phyloP scores from a whole-genome alignment of 1,284 basidiomycete genomes.

The Puccinia coronata region DNA sequence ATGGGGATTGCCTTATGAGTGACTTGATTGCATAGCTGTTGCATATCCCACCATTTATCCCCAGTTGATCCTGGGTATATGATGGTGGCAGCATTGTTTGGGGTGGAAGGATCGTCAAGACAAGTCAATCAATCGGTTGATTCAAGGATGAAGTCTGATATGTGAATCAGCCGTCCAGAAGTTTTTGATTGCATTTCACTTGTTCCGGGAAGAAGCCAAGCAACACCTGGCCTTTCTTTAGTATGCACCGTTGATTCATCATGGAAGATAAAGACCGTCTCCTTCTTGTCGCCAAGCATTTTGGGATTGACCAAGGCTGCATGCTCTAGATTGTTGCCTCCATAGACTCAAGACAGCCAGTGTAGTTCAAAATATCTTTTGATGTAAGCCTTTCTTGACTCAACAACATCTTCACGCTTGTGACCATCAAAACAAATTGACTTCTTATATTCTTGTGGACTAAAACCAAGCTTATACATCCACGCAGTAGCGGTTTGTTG shows the following conservation, averaged over 20 bases:
- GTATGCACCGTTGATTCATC: not conserved
- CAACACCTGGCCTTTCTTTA: not conserved
- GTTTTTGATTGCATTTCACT: no score
- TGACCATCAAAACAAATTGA: slow-evolving; percentile 36
- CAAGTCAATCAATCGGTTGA: not conserved
- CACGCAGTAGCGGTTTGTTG: not conserved
- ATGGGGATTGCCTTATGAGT: slow-evolving; percentile 10
- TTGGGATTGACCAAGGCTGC: not conserved
- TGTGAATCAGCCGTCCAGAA: not conserved
- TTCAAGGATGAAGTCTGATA: not conserved
- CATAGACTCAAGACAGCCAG: not conserved
- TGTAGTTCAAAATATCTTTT: not conserved
- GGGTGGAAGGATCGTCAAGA: not conserved
- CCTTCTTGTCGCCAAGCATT: not conserved
- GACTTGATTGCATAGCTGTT: slow-evolving; percentile 2
- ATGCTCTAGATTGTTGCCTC: not conserved
- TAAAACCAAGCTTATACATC: slow-evolving; percentile 37
- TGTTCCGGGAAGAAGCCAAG: slow-evolving; percentile 12
- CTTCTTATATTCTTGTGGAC: slow-evolving; percentile 2
- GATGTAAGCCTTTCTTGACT: no score
- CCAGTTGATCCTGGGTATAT: slow-evolving; percentile 9
- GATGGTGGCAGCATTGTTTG: slow-evolving; percentile 5
- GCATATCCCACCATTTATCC: slow-evolving; percentile 16
- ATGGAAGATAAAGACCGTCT: not conserved
- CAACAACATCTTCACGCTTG: not conserved